phyloP scores from a whole-genome alignment of 2,329 filamentous ascomycete genomes.

The Nemania diffusa region DNA sequence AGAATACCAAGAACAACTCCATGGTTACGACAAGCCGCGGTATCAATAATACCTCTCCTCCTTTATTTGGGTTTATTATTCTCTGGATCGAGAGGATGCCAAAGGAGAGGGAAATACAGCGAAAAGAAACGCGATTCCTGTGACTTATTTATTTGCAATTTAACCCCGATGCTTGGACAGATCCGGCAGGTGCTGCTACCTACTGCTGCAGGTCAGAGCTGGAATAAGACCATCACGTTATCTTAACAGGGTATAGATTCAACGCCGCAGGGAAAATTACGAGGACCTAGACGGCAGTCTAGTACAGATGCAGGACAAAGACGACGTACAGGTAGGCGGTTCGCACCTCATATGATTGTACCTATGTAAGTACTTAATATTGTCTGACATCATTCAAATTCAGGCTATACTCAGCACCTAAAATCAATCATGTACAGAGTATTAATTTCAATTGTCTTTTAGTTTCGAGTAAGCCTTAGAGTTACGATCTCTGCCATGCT shows the following conservation, averaged over 20 bases:
- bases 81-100: background rate
- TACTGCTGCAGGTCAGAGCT: background rate
- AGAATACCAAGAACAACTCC: constrained; percentile 24
- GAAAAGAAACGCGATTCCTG: background rate
- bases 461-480: no score
- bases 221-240: constrained; percentile 7
- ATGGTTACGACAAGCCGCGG: constrained; percentile 19
- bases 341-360: no score
- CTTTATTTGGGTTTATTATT: background rate
- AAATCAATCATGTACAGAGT: background rate
- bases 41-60: constrained; percentile 3
- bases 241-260: constrained; percentile 2
- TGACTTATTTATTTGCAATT: constrained; percentile 23
- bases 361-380: no score
- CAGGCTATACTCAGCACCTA: background rate
- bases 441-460: no score
- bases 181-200: constrained; percentile 22
- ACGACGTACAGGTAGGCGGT: no score
- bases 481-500: no score
- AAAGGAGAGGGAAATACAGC: background rate
- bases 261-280: constrained; percentile 3
- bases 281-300: background rate
- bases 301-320: background rate
- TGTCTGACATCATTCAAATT: no score
- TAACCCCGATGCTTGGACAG: constrained; percentile 16